Percentiles rank a stretch among this genome's conserved stretches.
These are phyloP conservation scores for Clathrus columnatus DNA, from an alignment of 768 basidiomycete species.

Conservation along the genomic window DNA sequence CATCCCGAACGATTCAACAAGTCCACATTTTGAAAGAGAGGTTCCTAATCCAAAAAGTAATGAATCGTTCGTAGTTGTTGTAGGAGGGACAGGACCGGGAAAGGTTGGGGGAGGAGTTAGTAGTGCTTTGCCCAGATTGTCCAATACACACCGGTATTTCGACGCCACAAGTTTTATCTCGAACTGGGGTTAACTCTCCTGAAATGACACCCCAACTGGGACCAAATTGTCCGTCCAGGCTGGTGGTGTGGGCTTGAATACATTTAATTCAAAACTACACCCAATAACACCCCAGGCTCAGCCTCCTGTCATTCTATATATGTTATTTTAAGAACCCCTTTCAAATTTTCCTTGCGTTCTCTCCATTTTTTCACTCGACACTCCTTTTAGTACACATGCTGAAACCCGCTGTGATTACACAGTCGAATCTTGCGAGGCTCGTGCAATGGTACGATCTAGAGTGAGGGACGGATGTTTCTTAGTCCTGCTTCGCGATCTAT, in stretches of 20 bases:
- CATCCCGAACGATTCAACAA: slow-evolving; percentile 23
- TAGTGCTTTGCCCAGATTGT: slow-evolving; percentile 18
- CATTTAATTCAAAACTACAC: slow-evolving; percentile 14
- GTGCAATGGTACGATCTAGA: too few species aligned
- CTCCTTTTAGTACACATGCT: too few species aligned
- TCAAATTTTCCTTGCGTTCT: too few species aligned
- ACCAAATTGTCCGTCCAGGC: slow-evolving; percentile 19
- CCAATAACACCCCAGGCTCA: not conserved
- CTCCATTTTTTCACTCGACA: too few species aligned
- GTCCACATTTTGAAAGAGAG: too few species aligned
- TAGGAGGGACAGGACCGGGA: slow-evolving; percentile 18
- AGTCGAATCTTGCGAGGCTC: too few species aligned
- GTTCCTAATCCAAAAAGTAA: too few species aligned
- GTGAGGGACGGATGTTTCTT: too few species aligned
- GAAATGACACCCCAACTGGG: slow-evolving; percentile 20
- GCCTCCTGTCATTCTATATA: not conserved
- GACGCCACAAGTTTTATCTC: slow-evolving; percentile 12
- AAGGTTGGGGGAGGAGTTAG: slow-evolving; percentile 27
- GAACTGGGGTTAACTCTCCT: slow-evolving; percentile 15
- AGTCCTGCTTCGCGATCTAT: too few species aligned
- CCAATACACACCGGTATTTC: slow-evolving; percentile 17
- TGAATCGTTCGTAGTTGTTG: too few species aligned
- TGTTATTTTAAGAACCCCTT: too few species aligned
- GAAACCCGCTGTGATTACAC: too few species aligned
- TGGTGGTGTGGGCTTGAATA: slow-evolving; percentile 14